Evolutionary conservation across 495 filamentous ascomycete genomes (phyloP), one percentile per base, ranked within the genome.

Genomic region (Trichocladium uniseriatum): DNA sequence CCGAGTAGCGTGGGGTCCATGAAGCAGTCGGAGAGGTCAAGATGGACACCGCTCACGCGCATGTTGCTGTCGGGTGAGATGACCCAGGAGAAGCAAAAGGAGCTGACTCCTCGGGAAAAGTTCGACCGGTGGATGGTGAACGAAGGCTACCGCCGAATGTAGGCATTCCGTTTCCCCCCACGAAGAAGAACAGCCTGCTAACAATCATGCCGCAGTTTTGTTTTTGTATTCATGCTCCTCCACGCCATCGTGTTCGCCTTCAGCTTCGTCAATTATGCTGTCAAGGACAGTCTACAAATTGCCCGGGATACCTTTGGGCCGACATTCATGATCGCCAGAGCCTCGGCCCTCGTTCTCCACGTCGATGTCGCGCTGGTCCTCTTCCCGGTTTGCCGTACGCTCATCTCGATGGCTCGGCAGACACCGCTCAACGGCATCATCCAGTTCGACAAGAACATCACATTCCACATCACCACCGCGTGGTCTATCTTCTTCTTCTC

Each of bases 401-500:
- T 89, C 42, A 87, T 87, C 58, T 88, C 83, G 48, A 73, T 87
- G 51, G 76, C 79, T 42, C 72, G 86, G 56, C 81, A 84, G 59
- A 88, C 83, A 13, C 81, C 84, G 36, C 72, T 88, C 29, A 84
- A 86, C 59, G 82, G 83, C 49, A 83, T 88, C 58, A 80, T 89
- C 44, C 84, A 84, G 54, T 85, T 88, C 68, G 81, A 86, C 64
- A 87, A 86, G 67, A 87, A 86, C 63, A 87, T 87, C 56, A 83
- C 82, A 31, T 87, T 89, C 69, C 85, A 89, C 65, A 86, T 84
- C 66, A 78, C 84, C 43, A 81, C 82, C 27, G 85, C 81, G 4
- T 89, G 84, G 82, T 84, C 83, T 18, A 86, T 90, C 60, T 74
- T 87, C 48, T 83, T 87, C 69, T 90, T 84, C 63, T 84, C 83